Conservation (phyloP, 805 yeast species). For the Suhomyces sp. region DNA sequence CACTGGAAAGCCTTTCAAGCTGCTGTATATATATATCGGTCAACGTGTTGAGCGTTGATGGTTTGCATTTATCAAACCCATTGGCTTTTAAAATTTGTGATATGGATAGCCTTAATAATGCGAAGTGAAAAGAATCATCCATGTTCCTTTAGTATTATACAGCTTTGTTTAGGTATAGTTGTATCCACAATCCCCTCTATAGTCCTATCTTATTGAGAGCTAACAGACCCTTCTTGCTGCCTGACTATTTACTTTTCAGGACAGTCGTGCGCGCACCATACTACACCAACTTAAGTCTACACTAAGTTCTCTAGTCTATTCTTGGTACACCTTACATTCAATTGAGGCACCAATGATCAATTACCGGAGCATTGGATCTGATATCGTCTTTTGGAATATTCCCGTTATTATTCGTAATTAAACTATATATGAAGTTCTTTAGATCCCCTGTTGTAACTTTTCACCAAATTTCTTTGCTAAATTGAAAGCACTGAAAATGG, state of each 20-base stretch:
- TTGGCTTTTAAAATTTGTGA: constrained; percentile 67
- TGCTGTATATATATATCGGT: constrained; percentile 73
- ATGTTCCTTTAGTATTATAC: constrained; percentile 14
- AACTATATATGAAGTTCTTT: constrained; percentile 2
- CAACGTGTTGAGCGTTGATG: constrained; percentile 67
- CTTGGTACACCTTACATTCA: background rate
- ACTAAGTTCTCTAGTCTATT: background rate
- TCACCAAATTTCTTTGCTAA: constrained; percentile 72
- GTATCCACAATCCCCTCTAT: background rate
- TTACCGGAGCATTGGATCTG: background rate
- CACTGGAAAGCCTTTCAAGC: constrained; percentile 50
- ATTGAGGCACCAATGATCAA: background rate
- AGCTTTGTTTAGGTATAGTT: constrained; percentile 11
- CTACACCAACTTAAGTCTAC: background rate
- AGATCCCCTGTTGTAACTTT: constrained; percentile 46
- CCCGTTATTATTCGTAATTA: background rate
- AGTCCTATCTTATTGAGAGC: background rate
- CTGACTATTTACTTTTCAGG: background rate
- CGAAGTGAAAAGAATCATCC: constrained; percentile 41
- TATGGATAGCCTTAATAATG: constrained; percentile 36
- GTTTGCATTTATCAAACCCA: constrained; percentile 80
- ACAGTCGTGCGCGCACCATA: constrained; percentile 1
- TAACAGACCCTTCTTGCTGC: background rate
- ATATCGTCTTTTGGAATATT: background rate
- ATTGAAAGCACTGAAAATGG: constrained; percentile 79